Conservation (phyloP, 176 grass and related monocot genomes). For the Paspalum notatum region DNA sequence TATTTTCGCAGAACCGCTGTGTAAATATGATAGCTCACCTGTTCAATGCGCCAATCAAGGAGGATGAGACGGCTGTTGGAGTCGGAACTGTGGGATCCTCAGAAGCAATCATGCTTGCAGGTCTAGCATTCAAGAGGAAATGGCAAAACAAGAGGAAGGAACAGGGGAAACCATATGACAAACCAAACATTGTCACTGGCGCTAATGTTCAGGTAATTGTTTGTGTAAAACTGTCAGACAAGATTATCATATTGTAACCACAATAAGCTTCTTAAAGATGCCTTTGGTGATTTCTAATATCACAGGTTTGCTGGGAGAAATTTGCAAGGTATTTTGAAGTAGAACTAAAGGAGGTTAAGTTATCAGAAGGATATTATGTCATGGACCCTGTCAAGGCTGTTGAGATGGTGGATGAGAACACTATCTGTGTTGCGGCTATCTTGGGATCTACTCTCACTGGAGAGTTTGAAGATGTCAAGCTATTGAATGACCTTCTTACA, state of each 20-base stretch:
- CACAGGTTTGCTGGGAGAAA: slow-evolving; percentile 87
- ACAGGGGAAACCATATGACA: slow-evolving; percentile 72
- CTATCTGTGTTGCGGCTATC: slow-evolving; percentile 83
- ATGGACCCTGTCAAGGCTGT: slow-evolving; percentile 88
- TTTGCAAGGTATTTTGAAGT: slow-evolving; percentile 85
- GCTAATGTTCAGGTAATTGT: slow-evolving; percentile 79
- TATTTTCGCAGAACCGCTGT: slow-evolving; percentile 62
- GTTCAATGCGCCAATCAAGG: slow-evolving; percentile 67
- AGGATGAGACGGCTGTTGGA: slow-evolving; percentile 65
- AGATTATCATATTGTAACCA: neutral
- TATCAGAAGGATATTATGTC: slow-evolving; percentile 71
- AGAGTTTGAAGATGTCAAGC: slow-evolving; percentile 79
- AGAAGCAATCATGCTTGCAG: slow-evolving; percentile 86
- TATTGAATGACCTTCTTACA: slow-evolving; percentile 61
- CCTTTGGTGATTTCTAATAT: neutral
- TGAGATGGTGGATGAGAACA: slow-evolving; percentile 87
- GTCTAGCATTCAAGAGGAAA: slow-evolving; percentile 84
- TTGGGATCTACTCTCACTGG: slow-evolving; percentile 81
- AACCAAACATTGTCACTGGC: slow-evolving; percentile 88
- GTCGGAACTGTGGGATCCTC: slow-evolving; percentile 78
- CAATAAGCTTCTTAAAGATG: neutral
- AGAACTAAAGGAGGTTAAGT: slow-evolving; percentile 80
- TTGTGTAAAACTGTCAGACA: neutral
- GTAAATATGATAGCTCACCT: slow-evolving; percentile 89
- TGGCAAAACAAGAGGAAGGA: slow-evolving; percentile 82